Conservation (phyloP, 108 stramenopile species). For the Nitzschia palea region DNA sequence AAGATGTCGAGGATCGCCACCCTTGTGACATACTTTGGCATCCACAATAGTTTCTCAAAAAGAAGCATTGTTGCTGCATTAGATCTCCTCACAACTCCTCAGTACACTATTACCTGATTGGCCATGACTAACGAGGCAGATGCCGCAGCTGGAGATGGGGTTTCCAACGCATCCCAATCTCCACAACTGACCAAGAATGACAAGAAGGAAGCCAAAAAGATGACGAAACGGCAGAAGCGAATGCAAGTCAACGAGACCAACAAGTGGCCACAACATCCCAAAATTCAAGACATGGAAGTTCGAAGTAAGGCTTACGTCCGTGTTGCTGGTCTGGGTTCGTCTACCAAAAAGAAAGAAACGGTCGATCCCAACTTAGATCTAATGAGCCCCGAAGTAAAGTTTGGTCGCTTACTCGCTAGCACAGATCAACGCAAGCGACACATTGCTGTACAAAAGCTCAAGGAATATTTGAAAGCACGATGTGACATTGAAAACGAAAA, state of each 20-base stretch:
- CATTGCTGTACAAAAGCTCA: conserved; percentile 63
- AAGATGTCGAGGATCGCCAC: too few relatives aligned
- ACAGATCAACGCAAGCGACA: conserved; percentile 79
- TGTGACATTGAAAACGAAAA: conserved; percentile 47
- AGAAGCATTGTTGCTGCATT: too few relatives aligned
- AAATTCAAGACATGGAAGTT: conserved; percentile 70
- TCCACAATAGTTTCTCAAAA: too few relatives aligned
- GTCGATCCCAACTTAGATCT: conserved; percentile 62
- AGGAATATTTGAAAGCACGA: conserved; percentile 62
- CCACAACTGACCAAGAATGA: background rate
- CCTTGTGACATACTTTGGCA: too few relatives aligned
- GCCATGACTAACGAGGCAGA: conserved; percentile 18
- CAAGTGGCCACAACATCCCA: conserved; percentile 86
- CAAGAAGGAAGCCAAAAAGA: conserved; percentile 4
- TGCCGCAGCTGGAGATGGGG: conserved; percentile 3
- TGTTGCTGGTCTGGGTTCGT: conserved; percentile 64
- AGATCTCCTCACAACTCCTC: too few relatives aligned
- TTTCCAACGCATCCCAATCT: background rate
- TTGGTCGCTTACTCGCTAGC: conserved; percentile 70
- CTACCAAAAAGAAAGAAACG: conserved; percentile 25
- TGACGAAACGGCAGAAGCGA: conserved; percentile 73
- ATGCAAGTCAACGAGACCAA: conserved; percentile 71
- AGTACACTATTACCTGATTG: too few relatives aligned
- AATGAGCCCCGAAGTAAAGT: conserved; percentile 74
- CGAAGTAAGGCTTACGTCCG: conserved; percentile 71